Base-by-base conservation (phyloP, 257 asterid genomes). In the Solanum gandarillasii region DNA sequence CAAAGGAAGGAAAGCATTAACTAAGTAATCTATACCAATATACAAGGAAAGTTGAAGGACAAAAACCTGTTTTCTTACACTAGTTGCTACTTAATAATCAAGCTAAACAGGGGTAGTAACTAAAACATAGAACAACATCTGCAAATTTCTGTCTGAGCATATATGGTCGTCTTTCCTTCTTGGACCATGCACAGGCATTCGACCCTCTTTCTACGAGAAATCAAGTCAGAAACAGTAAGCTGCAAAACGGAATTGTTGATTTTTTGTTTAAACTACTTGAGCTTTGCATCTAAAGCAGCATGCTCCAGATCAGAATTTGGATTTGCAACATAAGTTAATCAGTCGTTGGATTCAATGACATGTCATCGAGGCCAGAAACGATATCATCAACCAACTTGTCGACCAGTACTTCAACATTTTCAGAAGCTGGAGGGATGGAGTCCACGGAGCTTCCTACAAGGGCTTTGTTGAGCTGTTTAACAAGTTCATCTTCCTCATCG, bases 301-400 rank as follows among this genome's bases (percentile, higher is more conserved):
- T 75, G 85, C 39, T 39, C 16, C 85, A 41, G 55, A 20, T 73
- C 88, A 35, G 82, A 71, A 83, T 23, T 76, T 14, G 89, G 84
- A 48, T 48, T 31, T 48, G 86, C 86, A 48, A 31, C 71, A 48
- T 82, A 81, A 48, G 43, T 82, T 31, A 48, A 25, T 31, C 43
- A 29, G 18, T 29, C 10, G 9, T 81, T 82, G 86, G 86, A 86
- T 89, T 88, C 93, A 95, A 81, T 9, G 94, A 73, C 87, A 94
- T 94, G 87, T 93, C 95, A 71, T 90, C 95, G 13, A 95, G 87
- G 84, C 95, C 90, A 84, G 92, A 88, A 88, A 93, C 71, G 52
- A 94, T 90, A 89, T 92, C 94, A 85, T 91, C 94, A 20, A 95
- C 29, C 11, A 88, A 60, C 74, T 21, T 87, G 18, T 91, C 91